Conservation (phyloP, 192 early-diverging fungal species). For the Jimgerdemannia lactiflua region DNA sequence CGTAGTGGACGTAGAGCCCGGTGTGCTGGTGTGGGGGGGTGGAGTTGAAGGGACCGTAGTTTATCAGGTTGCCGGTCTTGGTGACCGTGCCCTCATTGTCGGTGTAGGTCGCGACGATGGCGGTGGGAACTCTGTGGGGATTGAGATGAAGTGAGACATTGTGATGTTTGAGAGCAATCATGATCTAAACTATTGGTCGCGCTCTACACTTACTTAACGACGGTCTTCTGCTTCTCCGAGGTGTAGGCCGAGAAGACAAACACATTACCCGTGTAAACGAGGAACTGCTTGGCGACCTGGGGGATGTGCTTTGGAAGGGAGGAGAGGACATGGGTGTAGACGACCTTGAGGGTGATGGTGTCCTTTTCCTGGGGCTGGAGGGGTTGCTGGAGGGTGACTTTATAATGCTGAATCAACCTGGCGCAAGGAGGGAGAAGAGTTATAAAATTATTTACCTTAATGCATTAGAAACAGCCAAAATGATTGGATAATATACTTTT, state of each 20-base stretch:
- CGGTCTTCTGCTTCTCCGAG: constrained; percentile 72
- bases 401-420: constrained; percentile 43
- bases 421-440: neutral
- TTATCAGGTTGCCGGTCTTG: constrained; percentile 54
- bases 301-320: constrained; percentile 51
- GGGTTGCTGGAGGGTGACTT: constrained; percentile 37
- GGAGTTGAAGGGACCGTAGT: constrained; percentile 70
- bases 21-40: constrained; percentile 35
- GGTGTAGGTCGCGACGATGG: constrained; percentile 35
- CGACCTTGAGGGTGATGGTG: constrained; percentile 53
- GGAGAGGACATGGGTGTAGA: constrained; percentile 37
- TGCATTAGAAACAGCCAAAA: neutral
- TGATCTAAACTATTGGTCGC: neutral
- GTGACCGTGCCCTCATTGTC: constrained; percentile 21
- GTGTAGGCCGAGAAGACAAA: constrained; percentile 67
- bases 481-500: constrained; percentile 9
- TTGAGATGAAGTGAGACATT: constrained; percentile 1
- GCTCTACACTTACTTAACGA: constrained; percentile 61
- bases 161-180: neutral
- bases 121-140: constrained; percentile 30
- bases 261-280: constrained; percentile 58
- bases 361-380: constrained; percentile 57
- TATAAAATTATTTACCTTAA: neutral
- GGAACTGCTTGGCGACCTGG: constrained; percentile 67
- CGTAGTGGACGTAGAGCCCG: constrained; percentile 63